Conservation (phyloP, 2,329 filamentous ascomycete genomes). For the Rhynchosporium secalis region DNA sequence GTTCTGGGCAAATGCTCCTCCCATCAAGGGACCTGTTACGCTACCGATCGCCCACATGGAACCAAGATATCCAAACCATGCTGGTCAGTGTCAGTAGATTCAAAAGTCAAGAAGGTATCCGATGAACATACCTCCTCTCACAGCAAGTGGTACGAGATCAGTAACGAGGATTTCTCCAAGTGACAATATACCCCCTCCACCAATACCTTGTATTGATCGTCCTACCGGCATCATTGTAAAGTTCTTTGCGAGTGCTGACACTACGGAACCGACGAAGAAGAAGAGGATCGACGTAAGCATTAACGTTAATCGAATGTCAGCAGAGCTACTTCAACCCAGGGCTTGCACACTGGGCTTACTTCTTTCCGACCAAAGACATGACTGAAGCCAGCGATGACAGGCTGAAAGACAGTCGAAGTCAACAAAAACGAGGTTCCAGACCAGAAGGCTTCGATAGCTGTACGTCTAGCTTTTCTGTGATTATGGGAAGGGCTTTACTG, state of each 20-base stretch:
- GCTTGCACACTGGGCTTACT: slow-evolving; percentile 19
- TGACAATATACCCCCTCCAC: slow-evolving; percentile 51
- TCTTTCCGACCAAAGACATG: slow-evolving; percentile 46
- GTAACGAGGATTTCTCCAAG: slow-evolving; percentile 49
- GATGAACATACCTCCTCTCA: slow-evolving; percentile 40
- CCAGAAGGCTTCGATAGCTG: slow-evolving; percentile 67
- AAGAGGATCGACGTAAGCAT: slow-evolving; percentile 35
- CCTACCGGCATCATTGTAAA: slow-evolving; percentile 44
- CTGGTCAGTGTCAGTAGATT: slow-evolving; percentile 19
- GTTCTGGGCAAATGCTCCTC: slow-evolving; percentile 54
- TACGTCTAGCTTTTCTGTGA: slow-evolving; percentile 53
- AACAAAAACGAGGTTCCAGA: slow-evolving; percentile 70
- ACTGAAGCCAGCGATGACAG: slow-evolving; percentile 44
- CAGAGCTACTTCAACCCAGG: neutral
- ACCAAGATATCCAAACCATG: slow-evolving; percentile 40
- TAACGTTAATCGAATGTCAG: slow-evolving; percentile 21
- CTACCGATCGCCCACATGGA: slow-evolving; percentile 56
- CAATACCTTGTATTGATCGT: slow-evolving; percentile 50
- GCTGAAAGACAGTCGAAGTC: slow-evolving; percentile 62
- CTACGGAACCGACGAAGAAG: slow-evolving; percentile 44
- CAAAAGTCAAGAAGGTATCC: neutral
- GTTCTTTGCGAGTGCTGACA: slow-evolving; percentile 42
- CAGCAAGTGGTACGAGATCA: slow-evolving; percentile 47
- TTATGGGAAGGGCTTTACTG: slow-evolving; percentile 59
- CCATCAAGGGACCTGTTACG: slow-evolving; percentile 52